Percentiles rank a stretch among this genome's conserved stretches.
Evolutionary conservation across 176 grass and related monocot species (phyloP).

Genomic region (Carex scoparia): DNA sequence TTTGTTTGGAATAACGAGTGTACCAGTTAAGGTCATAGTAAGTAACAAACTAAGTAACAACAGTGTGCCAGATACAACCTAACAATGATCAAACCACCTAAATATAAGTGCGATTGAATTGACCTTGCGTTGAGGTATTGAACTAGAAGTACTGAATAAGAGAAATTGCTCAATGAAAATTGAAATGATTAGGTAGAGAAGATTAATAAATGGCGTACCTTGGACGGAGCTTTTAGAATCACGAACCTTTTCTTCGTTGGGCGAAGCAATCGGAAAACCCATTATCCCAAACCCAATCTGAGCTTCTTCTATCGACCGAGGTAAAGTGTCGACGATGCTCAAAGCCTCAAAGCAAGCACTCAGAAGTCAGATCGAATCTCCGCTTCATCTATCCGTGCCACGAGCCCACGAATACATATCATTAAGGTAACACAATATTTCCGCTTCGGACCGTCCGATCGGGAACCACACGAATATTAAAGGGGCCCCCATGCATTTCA

Average conservation of each 20-base stretch:
- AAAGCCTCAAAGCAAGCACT: too few relatives aligned
- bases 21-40: neutral
- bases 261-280: neutral
- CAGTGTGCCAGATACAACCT: neutral
- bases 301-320: neutral
- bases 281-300: constrained; percentile 12
- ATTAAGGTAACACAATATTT: too few relatives aligned
- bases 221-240: constrained; percentile 19
- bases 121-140: neutral
- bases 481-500: too few relatives aligned
- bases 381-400: too few relatives aligned
- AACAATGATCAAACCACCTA: neutral
- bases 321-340: too few relatives aligned
- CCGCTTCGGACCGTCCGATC: too few relatives aligned
- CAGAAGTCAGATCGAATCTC: too few relatives aligned
- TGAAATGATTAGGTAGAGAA: neutral
- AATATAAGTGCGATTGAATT: neutral
- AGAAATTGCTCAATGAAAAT: neutral
- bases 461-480: too few relatives aligned
- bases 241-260: neutral
- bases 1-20: neutral
- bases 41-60: neutral
- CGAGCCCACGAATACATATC: too few relatives aligned
- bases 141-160: neutral
- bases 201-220: neutral